These are phyloP conservation scores for Xerophyta viscosa DNA, from an alignment of 106 monocot species.

Conservation along the genomic window DNA sequence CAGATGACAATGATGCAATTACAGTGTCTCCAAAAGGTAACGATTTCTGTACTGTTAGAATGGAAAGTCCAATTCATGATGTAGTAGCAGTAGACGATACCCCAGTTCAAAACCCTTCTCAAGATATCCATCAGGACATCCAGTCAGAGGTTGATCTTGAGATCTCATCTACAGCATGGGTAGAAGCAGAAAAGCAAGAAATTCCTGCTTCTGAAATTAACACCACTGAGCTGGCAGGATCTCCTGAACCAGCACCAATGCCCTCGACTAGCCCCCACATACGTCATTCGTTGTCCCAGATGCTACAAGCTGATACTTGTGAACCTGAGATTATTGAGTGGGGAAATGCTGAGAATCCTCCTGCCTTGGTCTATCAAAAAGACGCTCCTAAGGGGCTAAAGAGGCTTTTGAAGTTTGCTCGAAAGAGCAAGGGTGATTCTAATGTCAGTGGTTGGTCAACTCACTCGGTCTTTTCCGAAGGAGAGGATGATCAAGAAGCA, in stretches of 20 bases:
- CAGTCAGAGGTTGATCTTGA: slow-evolving; percentile 42
- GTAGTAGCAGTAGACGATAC: too few relatives aligned
- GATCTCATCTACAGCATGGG: slow-evolving; percentile 93
- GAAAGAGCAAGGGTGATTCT: slow-evolving; percentile 74
- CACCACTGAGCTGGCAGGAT: slow-evolving; percentile 4
- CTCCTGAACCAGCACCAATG: slow-evolving; percentile 23
- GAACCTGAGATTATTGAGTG: slow-evolving; percentile 90
- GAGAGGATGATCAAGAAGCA: slow-evolving; percentile 85
- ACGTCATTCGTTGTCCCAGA: slow-evolving; percentile 86
- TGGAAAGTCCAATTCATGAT: too few relatives aligned
- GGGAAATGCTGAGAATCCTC: slow-evolving; percentile 99
- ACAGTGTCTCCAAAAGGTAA: slow-evolving; percentile 1
- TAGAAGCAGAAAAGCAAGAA: slow-evolving; percentile 49
- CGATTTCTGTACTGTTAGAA: background rate
- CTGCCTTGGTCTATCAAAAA: slow-evolving; percentile 85
- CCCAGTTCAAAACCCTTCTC: background rate
- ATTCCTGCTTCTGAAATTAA: slow-evolving; percentile 26
- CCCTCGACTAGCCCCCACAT: slow-evolving; percentile 50
- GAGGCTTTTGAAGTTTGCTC: slow-evolving; percentile 83
- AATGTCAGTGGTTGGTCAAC: slow-evolving; percentile 46
- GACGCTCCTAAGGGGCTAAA: slow-evolving; percentile 94
- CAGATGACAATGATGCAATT: slow-evolving; percentile 18
- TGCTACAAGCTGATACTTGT: slow-evolving; percentile 74
- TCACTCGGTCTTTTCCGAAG: slow-evolving; percentile 78
- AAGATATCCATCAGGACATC: background rate